Percentiles rank a stretch among this genome's conserved stretches.
These are phyloP conservation scores for Pseudogymnoascus sp. DNA, from an alignment of 2,329 filamentous ascomycete genomes.

Conservation along the genomic window DNA sequence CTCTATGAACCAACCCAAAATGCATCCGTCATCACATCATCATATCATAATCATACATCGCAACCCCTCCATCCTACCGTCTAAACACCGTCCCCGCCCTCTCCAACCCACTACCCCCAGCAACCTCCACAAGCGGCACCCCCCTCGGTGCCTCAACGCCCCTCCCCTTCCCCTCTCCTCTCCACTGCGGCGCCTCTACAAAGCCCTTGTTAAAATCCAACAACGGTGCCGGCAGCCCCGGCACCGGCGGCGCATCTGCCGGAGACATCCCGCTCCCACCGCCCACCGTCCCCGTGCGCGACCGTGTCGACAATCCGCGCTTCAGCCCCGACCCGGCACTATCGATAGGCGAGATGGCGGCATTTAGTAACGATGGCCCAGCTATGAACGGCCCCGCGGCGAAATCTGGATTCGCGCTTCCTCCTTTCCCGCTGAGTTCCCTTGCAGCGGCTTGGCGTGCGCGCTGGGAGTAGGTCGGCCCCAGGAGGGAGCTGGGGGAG, in stretches of 20 bases:
- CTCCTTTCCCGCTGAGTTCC: constrained; percentile 19
- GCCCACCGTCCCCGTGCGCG: neutral
- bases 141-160: constrained; percentile 36
- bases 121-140: constrained; percentile 41
- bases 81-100: neutral
- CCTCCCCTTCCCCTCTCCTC: constrained; percentile 43
- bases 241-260: constrained; percentile 6
- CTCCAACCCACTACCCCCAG: constrained; percentile 15
- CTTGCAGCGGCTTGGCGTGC: constrained; percentile 27
- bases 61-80: neutral
- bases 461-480: constrained; percentile 40
- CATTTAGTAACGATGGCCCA: constrained; percentile 49
- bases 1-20: neutral
- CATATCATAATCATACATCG: neutral
- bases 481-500: constrained; percentile 38
- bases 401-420: constrained; percentile 22
- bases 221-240: constrained; percentile 28
- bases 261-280: neutral
- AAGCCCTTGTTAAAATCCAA: constrained; percentile 60
- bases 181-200: constrained; percentile 53
- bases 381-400: constrained; percentile 42
- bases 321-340: neutral
- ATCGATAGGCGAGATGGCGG: neutral
- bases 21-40: neutral
- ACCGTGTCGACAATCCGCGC: neutral